Conservation (phyloP, 129 eudicot species). For the Oenanthe sinensis region DNA sequence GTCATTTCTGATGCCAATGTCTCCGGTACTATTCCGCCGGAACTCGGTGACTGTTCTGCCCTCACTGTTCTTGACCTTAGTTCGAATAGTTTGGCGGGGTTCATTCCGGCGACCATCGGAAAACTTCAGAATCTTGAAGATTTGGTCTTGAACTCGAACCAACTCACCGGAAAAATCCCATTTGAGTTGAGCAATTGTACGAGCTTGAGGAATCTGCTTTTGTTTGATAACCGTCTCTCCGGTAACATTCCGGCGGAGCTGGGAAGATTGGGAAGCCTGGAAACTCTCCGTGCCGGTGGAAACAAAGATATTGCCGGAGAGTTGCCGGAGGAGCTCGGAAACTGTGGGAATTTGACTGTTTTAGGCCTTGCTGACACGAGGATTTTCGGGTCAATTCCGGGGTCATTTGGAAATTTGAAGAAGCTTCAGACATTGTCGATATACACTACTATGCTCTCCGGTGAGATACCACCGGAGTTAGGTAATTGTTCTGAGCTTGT, state of each 20-base stretch:
- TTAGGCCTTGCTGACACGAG: constrained; percentile 89
- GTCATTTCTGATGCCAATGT: constrained; percentile 5
- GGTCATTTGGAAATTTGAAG: constrained; percentile 53
- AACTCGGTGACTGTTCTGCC: neutral
- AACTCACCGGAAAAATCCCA: constrained; percentile 12
- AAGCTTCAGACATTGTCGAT: constrained; percentile 64
- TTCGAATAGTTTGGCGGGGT: neutral
- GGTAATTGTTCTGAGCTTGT: constrained; percentile 67
- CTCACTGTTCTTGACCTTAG: constrained; percentile 1
- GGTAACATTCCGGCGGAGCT: constrained; percentile 68
- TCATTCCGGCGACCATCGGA: constrained; percentile 1
- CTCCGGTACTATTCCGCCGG: constrained; percentile 5
- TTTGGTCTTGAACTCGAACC: constrained; percentile 4
- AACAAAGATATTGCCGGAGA: constrained; percentile 65
- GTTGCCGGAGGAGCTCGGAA: constrained; percentile 74
- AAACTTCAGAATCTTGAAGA: constrained; percentile 8
- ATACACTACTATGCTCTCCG: constrained; percentile 56
- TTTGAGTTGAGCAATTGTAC: constrained; percentile 16
- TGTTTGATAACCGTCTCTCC: constrained; percentile 67
- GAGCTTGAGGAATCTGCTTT: constrained; percentile 25
- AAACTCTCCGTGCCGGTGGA: constrained; percentile 75
- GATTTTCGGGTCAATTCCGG: constrained; percentile 63
- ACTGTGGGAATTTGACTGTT: constrained; percentile 49
- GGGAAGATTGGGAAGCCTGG: constrained; percentile 46
- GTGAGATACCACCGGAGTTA: constrained; percentile 68